phyloP scores from a whole-genome alignment of 2,329 filamentous ascomycete species.

The Dryadomyces quercus-mongolicae region DNA sequence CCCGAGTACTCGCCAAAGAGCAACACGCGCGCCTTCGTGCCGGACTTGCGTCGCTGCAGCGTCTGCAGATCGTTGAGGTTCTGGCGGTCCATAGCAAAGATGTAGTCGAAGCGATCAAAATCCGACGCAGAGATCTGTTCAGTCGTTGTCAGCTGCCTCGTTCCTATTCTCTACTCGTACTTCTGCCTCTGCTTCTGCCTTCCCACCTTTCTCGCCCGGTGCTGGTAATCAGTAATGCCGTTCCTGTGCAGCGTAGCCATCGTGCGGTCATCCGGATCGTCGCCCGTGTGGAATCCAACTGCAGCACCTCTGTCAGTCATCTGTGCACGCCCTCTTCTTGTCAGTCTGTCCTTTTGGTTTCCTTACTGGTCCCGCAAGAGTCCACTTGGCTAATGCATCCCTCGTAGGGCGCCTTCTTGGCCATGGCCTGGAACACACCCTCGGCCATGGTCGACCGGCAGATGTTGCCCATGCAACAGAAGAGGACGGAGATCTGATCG shows the following conservation, averaged over 20 bases:
- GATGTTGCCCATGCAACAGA: conserved; percentile 96
- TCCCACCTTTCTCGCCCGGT: conserved; percentile 62
- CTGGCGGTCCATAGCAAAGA: conserved; percentile 84
- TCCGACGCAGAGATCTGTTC: conserved; percentile 51
- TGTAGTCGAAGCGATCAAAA: conserved; percentile 79
- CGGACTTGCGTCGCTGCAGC: conserved; percentile 44
- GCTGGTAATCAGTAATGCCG: conserved; percentile 65
- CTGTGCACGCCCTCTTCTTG: not conserved
- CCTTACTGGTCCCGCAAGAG: conserved; percentile 64
- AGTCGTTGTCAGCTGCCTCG: not conserved
- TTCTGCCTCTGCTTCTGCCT: not conserved
- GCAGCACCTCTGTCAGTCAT: not conserved
- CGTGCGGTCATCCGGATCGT: conserved; percentile 69
- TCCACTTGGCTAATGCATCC: conserved; percentile 58
- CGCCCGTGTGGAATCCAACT: conserved; percentile 73
- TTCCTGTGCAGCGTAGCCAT: conserved; percentile 64
- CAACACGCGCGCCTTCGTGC: conserved; percentile 54
- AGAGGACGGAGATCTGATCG: conserved; percentile 57
- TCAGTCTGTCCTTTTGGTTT: not conserved
- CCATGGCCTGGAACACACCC: conserved; percentile 71
- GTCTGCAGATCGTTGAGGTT: conserved; percentile 63
- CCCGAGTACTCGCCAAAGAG: conserved; percentile 78
- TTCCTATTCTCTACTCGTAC: not conserved
- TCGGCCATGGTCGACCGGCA: conserved; percentile 93
- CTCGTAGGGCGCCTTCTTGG: conserved; percentile 46